Percentiles rank a stretch among this genome's conserved stretches.
These are phyloP conservation scores for Stagonosporopsis rhizophila DNA, from an alignment of 2,329 filamentous ascomycete species.

Conservation along the genomic window DNA sequence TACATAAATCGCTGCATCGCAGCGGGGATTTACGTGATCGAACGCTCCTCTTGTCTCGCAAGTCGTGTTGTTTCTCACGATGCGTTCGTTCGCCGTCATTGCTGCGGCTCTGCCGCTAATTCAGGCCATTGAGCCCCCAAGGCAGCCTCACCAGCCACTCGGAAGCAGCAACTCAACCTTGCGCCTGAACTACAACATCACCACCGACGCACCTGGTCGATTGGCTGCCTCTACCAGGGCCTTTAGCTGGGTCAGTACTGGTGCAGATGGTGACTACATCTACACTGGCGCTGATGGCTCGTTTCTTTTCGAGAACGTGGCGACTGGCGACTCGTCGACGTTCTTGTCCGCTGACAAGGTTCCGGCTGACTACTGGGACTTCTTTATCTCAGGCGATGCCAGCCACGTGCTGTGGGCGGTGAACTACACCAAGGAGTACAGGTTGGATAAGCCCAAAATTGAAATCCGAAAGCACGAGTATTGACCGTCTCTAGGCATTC, in stretches of 20 bases:
- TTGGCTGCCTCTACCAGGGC: slow-evolving; percentile 55
- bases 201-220: slow-evolving; percentile 54
- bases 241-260: slow-evolving; percentile 65
- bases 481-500: slow-evolving; percentile 58
- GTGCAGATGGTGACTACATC: slow-evolving; percentile 68
- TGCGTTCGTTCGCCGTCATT: slow-evolving; percentile 41
- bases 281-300: slow-evolving; percentile 59
- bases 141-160: slow-evolving; percentile 62
- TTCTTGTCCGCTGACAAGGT: slow-evolving; percentile 67
- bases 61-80: slow-evolving; percentile 26
- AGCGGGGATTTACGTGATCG: slow-evolving; percentile 19
- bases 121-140: slow-evolving; percentile 56
- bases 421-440: slow-evolving; percentile 72
- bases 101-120: slow-evolving; percentile 38
- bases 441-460: neutral
- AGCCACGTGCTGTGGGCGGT: slow-evolving; percentile 67
- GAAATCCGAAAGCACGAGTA: neutral
- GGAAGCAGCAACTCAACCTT: slow-evolving; percentile 60
- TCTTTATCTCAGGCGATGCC: slow-evolving; percentile 67
- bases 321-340: slow-evolving; percentile 62
- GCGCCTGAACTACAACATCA: slow-evolving; percentile 67
- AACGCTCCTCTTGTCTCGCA: slow-evolving; percentile 27
- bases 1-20: slow-evolving; percentile 28
- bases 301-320: slow-evolving; percentile 68
- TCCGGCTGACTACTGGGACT: slow-evolving; percentile 62